phyloP scores from a whole-genome alignment of 352 stramenopile genomes.

The Pythium dissimile region DNA sequence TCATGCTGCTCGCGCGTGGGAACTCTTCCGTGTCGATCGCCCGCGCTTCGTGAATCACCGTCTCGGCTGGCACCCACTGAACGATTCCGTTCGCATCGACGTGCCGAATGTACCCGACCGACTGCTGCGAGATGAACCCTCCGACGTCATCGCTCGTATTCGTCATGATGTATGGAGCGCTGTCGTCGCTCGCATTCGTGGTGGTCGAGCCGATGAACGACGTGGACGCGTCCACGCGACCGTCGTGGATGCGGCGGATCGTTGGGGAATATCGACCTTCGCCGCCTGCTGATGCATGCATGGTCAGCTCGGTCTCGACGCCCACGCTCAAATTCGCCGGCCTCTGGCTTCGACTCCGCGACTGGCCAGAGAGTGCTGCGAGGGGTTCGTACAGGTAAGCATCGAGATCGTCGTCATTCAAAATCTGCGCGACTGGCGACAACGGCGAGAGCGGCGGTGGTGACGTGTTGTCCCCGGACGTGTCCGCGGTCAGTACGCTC shows the following conservation, averaged over 20 bases:
- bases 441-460: constrained; percentile 4
- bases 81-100: constrained; percentile 65
- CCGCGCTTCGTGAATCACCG: constrained; percentile 53
- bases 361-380: constrained; percentile 1
- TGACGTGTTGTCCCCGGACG: constrained; percentile 5
- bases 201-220: constrained; percentile 15
- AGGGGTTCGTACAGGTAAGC: constrained; percentile 35
- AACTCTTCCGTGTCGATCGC: constrained; percentile 74
- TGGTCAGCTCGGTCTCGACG: constrained; percentile 71
- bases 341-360: constrained; percentile 16
- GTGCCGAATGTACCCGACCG: constrained; percentile 72
- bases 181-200: too few relatives aligned
- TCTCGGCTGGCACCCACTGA: constrained; percentile 70
- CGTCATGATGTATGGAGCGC: too few relatives aligned
- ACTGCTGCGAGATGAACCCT: constrained; percentile 59
- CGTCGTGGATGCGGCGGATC: constrained; percentile 48
- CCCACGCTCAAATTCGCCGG: constrained; percentile 25
- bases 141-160: constrained; percentile 6
- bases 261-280: constrained; percentile 45
- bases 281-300: constrained; percentile 35
- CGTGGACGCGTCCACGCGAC: constrained; percentile 9
- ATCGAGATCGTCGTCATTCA: constrained; percentile 24
- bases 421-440: constrained; percentile 5
- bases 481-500: constrained; percentile 51
- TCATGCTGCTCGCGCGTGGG: constrained; percentile 59